These are phyloP conservation scores for Dothideomycetidae sp. DNA, from an alignment of 2,329 filamentous ascomycete species.

Conservation along the genomic window DNA sequence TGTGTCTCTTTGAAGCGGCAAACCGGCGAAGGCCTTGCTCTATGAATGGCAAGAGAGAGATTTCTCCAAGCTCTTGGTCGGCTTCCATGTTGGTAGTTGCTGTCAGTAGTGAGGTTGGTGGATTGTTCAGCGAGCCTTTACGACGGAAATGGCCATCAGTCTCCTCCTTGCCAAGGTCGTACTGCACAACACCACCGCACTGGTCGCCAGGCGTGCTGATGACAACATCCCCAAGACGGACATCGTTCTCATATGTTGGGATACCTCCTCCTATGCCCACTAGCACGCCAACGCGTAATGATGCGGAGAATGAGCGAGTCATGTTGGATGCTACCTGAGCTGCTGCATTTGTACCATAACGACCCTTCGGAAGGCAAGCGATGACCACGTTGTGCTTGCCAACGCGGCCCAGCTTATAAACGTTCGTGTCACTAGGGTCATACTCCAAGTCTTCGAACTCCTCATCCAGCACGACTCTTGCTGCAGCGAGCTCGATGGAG, in stretches of 20 bases:
- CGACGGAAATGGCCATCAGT: constrained; percentile 9
- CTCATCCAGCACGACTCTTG: constrained; percentile 10
- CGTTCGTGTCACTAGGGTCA: constrained; percentile 9
- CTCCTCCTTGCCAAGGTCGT: constrained; percentile 15
- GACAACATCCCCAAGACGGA: constrained; percentile 19
- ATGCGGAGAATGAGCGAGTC: constrained; percentile 9
- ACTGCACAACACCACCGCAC: constrained; percentile 17
- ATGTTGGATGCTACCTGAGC: constrained; percentile 12
- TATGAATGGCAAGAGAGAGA: neutral
- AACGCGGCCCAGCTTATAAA: constrained; percentile 13
- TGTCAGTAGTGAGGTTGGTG: constrained; percentile 8
- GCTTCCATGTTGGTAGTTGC: neutral
- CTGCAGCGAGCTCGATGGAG: constrained; percentile 8
- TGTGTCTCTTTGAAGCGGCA: too few relatives aligned
- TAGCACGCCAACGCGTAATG: constrained; percentile 12
- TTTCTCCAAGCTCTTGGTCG: neutral
- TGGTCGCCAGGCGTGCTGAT: constrained; percentile 14
- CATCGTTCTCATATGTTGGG: constrained; percentile 13
- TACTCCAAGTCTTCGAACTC: neutral
- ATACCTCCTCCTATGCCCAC: constrained; percentile 18
- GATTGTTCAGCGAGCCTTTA: constrained; percentile 12
- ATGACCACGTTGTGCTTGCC: constrained; percentile 17
- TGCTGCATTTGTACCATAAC: constrained; percentile 12
- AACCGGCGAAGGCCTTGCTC: neutral
- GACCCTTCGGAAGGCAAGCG: constrained; percentile 14